Evolutionary conservation across 2,329 filamentous ascomycete species (phyloP).

Genomic region (Beauveria scarabaeidicola): DNA sequence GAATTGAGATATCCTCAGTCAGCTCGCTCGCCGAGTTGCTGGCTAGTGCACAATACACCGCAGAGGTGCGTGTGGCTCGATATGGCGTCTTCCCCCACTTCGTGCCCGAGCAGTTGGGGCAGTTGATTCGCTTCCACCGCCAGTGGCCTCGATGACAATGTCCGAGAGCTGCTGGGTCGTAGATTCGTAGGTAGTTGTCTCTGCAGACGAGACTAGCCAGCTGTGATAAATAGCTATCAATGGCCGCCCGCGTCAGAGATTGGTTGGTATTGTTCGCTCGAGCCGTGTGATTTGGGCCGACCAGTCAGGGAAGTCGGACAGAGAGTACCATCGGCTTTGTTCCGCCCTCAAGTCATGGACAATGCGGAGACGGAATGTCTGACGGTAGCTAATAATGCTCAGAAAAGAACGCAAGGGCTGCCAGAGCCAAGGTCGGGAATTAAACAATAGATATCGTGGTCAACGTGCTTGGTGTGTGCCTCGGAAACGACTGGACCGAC

Average conservation of each 20-base stretch:
- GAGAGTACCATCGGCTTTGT: not conserved
- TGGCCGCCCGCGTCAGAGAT: not conserved
- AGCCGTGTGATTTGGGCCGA: not conserved
- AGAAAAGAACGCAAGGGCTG: not conserved
- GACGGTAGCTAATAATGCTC: not conserved
- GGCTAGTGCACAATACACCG: not conserved
- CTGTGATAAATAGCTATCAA: not conserved
- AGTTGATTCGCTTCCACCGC: not conserved
- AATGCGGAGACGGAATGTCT: not conserved
- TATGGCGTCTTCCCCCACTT: slow-evolving; percentile 3
- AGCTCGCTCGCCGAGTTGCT: not conserved
- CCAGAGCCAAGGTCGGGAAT: not conserved
- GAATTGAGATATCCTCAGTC: not conserved
- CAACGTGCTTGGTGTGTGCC: not conserved
- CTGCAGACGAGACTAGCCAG: not conserved
- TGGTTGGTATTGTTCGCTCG: not conserved
- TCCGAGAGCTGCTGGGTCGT: slow-evolving; percentile 1
- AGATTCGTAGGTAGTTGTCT: not conserved
- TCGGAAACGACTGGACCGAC: slow-evolving; percentile 8
- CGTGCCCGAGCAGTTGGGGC: not conserved
- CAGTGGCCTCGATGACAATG: not conserved
- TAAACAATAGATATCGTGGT: slow-evolving; percentile 4
- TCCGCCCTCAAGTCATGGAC: not conserved
- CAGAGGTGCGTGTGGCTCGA: slow-evolving; percentile 4
- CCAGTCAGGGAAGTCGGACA: not conserved